A percentile compares a stretch with the other conserved stretches of the same genome.
Evolutionary conservation across 257 asterid species (phyloP).

Genomic region (Linaria vulgaris): DNA sequence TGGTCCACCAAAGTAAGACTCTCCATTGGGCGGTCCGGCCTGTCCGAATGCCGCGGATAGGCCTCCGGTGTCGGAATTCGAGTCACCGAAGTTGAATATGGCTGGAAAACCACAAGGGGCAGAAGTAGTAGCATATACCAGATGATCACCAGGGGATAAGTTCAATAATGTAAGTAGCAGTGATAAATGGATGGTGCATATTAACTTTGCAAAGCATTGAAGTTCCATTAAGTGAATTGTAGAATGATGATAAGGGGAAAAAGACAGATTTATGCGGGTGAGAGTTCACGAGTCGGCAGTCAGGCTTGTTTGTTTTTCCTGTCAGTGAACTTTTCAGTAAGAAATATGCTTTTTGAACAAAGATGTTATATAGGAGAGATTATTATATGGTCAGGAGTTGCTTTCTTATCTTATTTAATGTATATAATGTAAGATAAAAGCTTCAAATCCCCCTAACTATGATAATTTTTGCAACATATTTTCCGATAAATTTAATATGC

Average conservation of each 20-base stretch:
- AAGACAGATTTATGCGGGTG: slow-evolving; percentile 20
- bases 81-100: slow-evolving; percentile 91
- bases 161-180: slow-evolving; percentile 12
- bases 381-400: neutral
- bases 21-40: slow-evolving; percentile 76
- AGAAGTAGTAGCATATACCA: slow-evolving; percentile 12
- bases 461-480: too few species aligned
- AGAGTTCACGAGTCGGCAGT: slow-evolving; percentile 21
- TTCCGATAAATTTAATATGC: too few species aligned
- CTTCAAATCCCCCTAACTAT: too few species aligned
- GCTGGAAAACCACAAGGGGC: slow-evolving; percentile 66
- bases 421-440: too few species aligned
- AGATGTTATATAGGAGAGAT: neutral
- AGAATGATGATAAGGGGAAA: neutral
- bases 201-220: neutral
- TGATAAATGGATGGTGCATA: slow-evolving; percentile 4
- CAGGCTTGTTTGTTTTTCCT: neutral
- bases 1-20: slow-evolving; percentile 69
- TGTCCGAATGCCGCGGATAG: slow-evolving; percentile 93
- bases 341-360: neutral
- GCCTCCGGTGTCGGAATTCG: slow-evolving; percentile 97
- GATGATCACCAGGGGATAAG: slow-evolving; percentile 20
- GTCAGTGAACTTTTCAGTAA: neutral
- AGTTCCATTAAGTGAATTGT: slow-evolving; percentile 22
- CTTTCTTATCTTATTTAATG: neutral